Percentiles rank a stretch among this genome's conserved stretches.
Evolutionary conservation across 768 basidiomycete genomes (phyloP).

Genomic region (Tephrocybe sp.): DNA sequence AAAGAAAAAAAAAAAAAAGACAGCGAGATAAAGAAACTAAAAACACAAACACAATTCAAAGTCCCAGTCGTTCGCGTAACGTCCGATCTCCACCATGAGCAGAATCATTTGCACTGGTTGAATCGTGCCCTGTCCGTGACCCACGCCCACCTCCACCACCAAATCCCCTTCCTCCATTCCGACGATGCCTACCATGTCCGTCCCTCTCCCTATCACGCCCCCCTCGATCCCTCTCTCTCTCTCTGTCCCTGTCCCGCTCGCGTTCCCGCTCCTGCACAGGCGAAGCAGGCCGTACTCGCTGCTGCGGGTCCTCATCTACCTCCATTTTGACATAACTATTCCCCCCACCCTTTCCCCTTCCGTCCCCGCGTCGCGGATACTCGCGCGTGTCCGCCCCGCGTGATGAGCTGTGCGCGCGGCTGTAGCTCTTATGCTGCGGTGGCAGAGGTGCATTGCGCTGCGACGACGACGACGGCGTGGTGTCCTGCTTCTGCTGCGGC

Average conservation of each 20-base stretch:
- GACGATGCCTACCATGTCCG: constrained; percentile 27
- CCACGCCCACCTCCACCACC: constrained; percentile 32
- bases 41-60: constrained; percentile 36
- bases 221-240: constrained; percentile 23
- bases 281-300: constrained; percentile 42
- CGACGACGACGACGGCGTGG: too few species aligned
- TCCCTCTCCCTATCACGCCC: constrained; percentile 34
- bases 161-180: constrained; percentile 35
- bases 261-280: constrained; percentile 33
- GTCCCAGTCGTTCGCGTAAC: constrained; percentile 83
- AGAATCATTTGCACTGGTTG: constrained; percentile 28
- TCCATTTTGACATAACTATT: constrained; percentile 46
- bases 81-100: constrained; percentile 65
- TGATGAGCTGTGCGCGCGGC: constrained; percentile 11
- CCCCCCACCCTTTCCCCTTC: constrained; percentile 12
- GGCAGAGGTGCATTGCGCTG: constrained; percentile 25
- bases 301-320: constrained; percentile 57
- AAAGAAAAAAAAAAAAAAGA: constrained; percentile 1
- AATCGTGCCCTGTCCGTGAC: constrained; percentile 29
- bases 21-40: neutral
- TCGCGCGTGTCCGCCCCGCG: constrained; percentile 22
- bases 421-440: constrained; percentile 25
- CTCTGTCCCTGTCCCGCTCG: constrained; percentile 18
- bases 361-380: constrained; percentile 21
- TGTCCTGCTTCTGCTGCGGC: too few species aligned